Base-by-base conservation (phyloP, 352 stramenopile species). In the Phytophthora megakarya region DNA sequence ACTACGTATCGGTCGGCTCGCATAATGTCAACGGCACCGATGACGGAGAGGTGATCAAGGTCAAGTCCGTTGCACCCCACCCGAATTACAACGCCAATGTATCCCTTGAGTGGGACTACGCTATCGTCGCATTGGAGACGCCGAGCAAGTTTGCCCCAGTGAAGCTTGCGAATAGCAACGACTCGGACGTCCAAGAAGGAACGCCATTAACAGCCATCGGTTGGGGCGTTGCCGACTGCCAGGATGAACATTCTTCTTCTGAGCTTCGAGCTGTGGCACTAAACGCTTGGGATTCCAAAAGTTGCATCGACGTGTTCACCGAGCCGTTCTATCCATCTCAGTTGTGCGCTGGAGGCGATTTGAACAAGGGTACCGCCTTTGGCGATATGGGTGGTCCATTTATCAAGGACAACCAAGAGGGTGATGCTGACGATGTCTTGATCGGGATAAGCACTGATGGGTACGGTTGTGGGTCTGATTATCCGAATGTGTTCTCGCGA, bases 341-440 rank as follows among this genome's bases (percentile, higher is more conserved):
- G 25, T 18, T 47, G 40, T 47, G 40, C 28, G 40, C 12, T 30
- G 40, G 40, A 28, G 40, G 40, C 6, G 19, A 30, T 19, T 18
- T 19, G 21, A 22, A 22, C 13, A 13, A 47, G 21, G 40, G 40
- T 18, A 30, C 40, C 6, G 6, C 8, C 19, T 10, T 19, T 11
- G 40, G 40, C 19, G 40, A 47, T 22, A 28, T 47, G 40, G 40
- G 40, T 30, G 40, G n/a, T n/a, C 40, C 40, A 18, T n/a, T 47
- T 18, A 18, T 30, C 40, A 47, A 30, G 7, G 18, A 47, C 1
- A 47, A 16, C 7, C 6, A n/a, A 5, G 19, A 47, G 19, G 40
- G 40, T 9, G 26, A 32, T 32, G 26, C 26, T 9, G 26, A 32
- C 10, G 40, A 47, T 6, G 18, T 47, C 25, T 9, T 47, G 7